Evolutionary conservation across 768 basidiomycete genomes (phyloP), one percentile per base, ranked within the genome.

Genomic region (Pulveroboletus sp.): DNA sequence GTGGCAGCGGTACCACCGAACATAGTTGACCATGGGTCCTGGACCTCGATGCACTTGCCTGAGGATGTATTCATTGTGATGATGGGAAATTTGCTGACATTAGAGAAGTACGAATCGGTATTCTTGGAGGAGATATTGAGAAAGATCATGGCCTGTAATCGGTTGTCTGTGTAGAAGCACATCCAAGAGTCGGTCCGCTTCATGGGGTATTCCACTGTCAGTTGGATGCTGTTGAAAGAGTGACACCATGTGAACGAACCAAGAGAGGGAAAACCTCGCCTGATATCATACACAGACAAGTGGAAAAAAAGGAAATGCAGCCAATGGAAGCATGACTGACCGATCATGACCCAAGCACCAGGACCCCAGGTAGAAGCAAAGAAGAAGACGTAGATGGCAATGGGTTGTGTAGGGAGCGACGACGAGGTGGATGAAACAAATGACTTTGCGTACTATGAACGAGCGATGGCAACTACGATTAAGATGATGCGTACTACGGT

Each of bases 211-310:
- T 91, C 84, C 85, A 90, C 43, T 87, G 69, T 83, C 85, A 87
- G 74, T 86, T 86, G 47, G 71, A 87, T 65, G 72, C 84, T 45
- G 79, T 77, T 16, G 85, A 80, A 51, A 92, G 78, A 11, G 80
- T 86, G 74, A 93, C 84, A 48, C 80, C 87, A 72, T 89, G 89
- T 33, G 87, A 84, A 66, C 90, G 87, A 61, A 92, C 77, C 60
- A 82, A 79, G 42, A 88, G 81, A 33, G 88, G 87, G 80, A 87
- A 90, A 63, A 90, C 85, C 72, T 91, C 89, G 55, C 86, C 85
- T 55, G 40, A n/a, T n/a, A n/a, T n/a, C 2, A n/a, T 25, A 78
- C 79, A 58, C 80, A 68, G n/a, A n/a, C 54, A 51, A 8, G 20
- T 45, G 9, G 19, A 23, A n/a, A 40, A 35, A 20, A 42, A 21